These are phyloP conservation scores for Claviceps monticola DNA, from an alignment of 2,329 filamentous ascomycete genomes.

Conservation along the genomic window DNA sequence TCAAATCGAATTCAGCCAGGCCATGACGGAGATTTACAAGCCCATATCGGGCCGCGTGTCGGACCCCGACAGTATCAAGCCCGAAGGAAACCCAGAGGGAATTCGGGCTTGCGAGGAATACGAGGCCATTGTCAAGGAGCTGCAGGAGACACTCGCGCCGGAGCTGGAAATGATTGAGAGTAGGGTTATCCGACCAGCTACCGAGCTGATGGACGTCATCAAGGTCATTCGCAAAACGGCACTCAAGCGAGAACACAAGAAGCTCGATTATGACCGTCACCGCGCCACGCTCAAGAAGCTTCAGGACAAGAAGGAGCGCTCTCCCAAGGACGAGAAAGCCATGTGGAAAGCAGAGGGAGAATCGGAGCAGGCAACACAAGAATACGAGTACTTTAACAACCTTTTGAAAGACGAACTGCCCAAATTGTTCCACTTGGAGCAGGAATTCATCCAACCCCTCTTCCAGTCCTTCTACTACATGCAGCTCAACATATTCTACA, in stretches of 20 bases:
- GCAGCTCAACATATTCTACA: constrained; percentile 99
- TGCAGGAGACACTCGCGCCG: constrained; percentile 76
- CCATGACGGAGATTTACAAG: constrained; percentile 93
- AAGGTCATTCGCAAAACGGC: constrained; percentile 86
- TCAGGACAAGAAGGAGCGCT: constrained; percentile 95
- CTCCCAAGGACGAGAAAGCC: constrained; percentile 91
- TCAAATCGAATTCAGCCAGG: constrained; percentile 96
- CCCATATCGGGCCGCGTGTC: constrained; percentile 93
- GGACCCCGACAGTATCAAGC: constrained; percentile 69
- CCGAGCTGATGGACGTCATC: constrained; percentile 87
- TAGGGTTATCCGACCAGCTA: constrained; percentile 79
- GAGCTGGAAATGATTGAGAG: constrained; percentile 97
- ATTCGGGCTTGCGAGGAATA: constrained; percentile 96
- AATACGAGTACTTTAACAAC: constrained; percentile 97
- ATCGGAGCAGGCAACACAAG: constrained; percentile 79
- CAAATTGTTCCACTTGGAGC: constrained; percentile 76
- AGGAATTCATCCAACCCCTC: constrained; percentile 88
- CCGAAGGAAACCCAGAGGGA: constrained; percentile 81
- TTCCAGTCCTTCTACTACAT: constrained; percentile 99
- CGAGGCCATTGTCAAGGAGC: constrained; percentile 74
- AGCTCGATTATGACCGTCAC: constrained; percentile 89
- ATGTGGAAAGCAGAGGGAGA: constrained; percentile 92
- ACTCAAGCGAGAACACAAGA: constrained; percentile 89
- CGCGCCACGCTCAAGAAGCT: constrained; percentile 76
- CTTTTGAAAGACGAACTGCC: constrained; percentile 91